Base-by-base conservation (phyloP, 192 early-diverging fungal species). In the Pilobolus umbonatus region DNA sequence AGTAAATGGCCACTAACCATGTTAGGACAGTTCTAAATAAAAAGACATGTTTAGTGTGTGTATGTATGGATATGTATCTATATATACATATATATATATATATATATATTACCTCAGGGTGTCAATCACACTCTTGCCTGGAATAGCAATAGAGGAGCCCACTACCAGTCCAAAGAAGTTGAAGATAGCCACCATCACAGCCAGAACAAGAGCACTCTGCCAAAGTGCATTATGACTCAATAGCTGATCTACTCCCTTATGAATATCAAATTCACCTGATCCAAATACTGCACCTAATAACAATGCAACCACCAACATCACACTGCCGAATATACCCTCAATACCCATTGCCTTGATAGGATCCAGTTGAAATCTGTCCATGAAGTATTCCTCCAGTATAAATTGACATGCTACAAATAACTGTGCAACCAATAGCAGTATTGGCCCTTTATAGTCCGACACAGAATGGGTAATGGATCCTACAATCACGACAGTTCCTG, bases 121-220 rank as follows among this genome's bases (percentile, higher is more conserved):
- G 46, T 65, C 64, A 2, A 65, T 15, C 15, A 48, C 36, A 21
- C 64, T 65, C 14, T 56, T 24, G 11, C 64, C 64, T 17, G 56
- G 48, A 24, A 65, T 32, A 32, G 56, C 64, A 34, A 65, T 35
- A 17, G 56, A 28, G 17, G 64, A 36, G 22, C 64, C 50, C 15
- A 65, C 47, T 24, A 56, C 64, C 11, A 65, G 35, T 10, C 64
- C 64, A 59, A 65, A 65, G 39, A 65, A 59, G 49, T 65, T 65
- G 38, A 65, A 65, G 7, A 58, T 25, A 24, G 64, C 52, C 0
- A 65, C 64, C 55, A 65, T 59, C 22, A 58, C 14, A 17, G 64
- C 45, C 38, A 65, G 35, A 12, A 58, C 49, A 14, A 65, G 19
- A 4, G 64, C 55, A 40, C 55, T 58, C 31, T 59, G 64, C 55